Conservation (phyloP, 176 grass and related monocot genomes). For the Aegilops speltoides region DNA sequence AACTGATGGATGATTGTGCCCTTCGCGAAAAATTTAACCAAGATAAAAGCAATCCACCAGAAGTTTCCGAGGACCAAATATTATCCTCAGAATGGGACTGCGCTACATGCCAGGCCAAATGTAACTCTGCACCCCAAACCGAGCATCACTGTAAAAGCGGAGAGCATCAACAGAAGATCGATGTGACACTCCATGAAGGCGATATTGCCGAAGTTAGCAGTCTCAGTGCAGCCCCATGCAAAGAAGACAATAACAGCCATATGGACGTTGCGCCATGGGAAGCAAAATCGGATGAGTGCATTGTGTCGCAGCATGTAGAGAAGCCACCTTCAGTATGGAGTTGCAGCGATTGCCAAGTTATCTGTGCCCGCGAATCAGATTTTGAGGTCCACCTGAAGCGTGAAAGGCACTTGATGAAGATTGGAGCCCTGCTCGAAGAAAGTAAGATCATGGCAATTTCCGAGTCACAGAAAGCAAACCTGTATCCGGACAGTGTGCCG, state of each 20-base stretch:
- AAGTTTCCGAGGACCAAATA: background rate
- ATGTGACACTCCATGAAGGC: too few relatives aligned
- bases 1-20: background rate
- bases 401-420: background rate
- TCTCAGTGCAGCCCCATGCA: too few relatives aligned
- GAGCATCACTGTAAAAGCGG: too few relatives aligned
- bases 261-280: too few relatives aligned
- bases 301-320: background rate
- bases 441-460: background rate
- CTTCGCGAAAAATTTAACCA: background rate
- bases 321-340: background rate
- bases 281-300: background rate
- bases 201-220: too few relatives aligned
- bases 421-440: background rate
- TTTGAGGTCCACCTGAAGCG: background rate
- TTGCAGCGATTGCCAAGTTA: conserved; percentile 26
- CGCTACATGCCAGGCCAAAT: too few relatives aligned
- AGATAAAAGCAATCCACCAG: background rate
- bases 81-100: background rate
- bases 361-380: background rate
- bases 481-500: background rate
- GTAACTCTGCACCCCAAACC: too few relatives aligned
- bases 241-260: too few relatives aligned
- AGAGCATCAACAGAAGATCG: too few relatives aligned
- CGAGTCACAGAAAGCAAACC: background rate